Evolutionary conservation across 352 stramenopile species (phyloP).

Genomic region (Pythium grandisporangium): DNA sequence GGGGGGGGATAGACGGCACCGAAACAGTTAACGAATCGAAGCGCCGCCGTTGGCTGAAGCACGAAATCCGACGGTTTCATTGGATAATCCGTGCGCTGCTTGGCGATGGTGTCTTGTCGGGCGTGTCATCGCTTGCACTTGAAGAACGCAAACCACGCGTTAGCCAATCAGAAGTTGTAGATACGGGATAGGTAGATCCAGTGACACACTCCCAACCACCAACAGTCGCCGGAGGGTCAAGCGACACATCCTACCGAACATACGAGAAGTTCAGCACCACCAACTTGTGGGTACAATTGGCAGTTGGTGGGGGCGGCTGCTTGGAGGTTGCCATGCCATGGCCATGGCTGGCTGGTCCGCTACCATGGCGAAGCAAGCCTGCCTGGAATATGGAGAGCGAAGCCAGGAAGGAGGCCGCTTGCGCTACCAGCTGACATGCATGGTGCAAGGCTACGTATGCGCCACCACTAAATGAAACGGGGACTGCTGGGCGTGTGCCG

Average conservation of each 20-base stretch:
- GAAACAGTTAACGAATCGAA: background rate
- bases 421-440: no score
- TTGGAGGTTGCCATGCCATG: no score
- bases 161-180: constrained; percentile 1
- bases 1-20: background rate
- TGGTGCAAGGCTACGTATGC: no score
- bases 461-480: no score
- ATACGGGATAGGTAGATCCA: constrained; percentile 10
- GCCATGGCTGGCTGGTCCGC: no score
- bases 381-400: constrained; percentile 10
- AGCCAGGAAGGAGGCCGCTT: no score
- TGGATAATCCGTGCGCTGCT: constrained; percentile 9
- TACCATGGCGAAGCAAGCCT: background rate
- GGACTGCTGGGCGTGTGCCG: no score
- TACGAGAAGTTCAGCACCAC: no score
- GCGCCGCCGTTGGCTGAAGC: background rate
- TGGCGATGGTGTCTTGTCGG: constrained; percentile 12
- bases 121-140: constrained; percentile 23
- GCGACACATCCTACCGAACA: no score
- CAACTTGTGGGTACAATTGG: no score
- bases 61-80: constrained; percentile 6
- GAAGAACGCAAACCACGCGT: constrained; percentile 5
- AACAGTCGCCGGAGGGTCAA: constrained; percentile 7
- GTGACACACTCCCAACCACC: constrained; percentile 10
- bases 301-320: no score